Base-by-base conservation (phyloP, 305 asterid genomes). In the Withania somnifera region DNA sequence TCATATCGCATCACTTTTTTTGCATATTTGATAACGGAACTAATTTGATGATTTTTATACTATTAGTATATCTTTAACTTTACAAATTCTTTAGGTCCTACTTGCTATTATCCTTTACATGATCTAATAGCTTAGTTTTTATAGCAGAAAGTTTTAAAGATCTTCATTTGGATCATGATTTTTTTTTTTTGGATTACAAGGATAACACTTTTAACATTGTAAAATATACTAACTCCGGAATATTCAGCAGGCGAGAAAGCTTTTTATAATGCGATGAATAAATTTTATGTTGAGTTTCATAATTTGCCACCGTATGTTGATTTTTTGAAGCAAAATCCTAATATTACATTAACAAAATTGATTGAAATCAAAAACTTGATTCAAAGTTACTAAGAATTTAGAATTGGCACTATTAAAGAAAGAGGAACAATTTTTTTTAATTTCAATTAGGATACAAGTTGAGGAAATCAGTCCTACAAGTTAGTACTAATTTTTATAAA, bases 91-190 rank as follows among this genome's bases (percentile, higher is more conserved):
- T 14, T 0, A 15, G 4, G 13, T 78, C 3, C 13, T 32, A 24
- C 11, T 61, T 60, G 2, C 36, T 26, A 19, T 26, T 63, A 14
- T 15, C 3, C 7, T 63, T 30, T 63, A 30, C 22, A 4, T 30
- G 71, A 63, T 10, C 0, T 6, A 2, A 26, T 61, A 61, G 36
- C 53, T 26, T 45, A 45, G 24, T 84, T 17, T 14, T 42, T 58
- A 5, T 89, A 89, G 90, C 88, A 89, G 40, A 84, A 82, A 58
- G 85, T 50, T 75, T 13, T 81, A 40, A 63, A 77, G 69, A 58
- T 56, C 1, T 17, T 28, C 32, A 30, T 84, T 84, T 58, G 8
- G 11, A 20, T n/a, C n/a, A n/a, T n/a, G n/a, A n/a, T n/a, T n/a
- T 56, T 56, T 4, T 86, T 1, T 87, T 86, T 52, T 19, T 84